Base-by-base conservation (phyloP, 1,139 yeast genomes). In the Hemisphaericaspora subhashii region DNA sequence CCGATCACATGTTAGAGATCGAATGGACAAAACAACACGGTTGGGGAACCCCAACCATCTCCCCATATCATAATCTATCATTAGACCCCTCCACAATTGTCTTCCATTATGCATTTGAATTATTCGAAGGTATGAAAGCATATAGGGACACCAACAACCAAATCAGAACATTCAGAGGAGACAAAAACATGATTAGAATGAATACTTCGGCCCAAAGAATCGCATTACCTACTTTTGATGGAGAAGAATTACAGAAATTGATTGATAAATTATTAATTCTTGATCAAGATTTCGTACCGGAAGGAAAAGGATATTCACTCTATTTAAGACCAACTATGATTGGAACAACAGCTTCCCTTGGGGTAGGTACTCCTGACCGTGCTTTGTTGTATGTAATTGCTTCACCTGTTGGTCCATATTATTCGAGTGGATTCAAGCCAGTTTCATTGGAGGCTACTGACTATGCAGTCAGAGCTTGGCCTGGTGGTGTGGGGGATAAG, bases 391-490 rank as follows among this genome's bases (percentile, higher is more conserved):
- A 66, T 61, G 88, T 89, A 37, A 89, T 92, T 64, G 86, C 89
- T 25, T 86, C 95, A 11, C 98, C 98, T 13, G 98, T 90, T 22
- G 98, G 98, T 21, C 97, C 98, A 23, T 86, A 86, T 71, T 82
- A 80, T 61, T 79, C 84, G 51, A 81, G 95, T 16, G 97, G 96
- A 9, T 90, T 90, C 79, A 88, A 89, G 67, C 96, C 98, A 21
- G 96, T 92, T 33, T 74, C 81, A 43, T 74, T 92, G 46, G 96
- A 90, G 68, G 98, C 98, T 48, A 88, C 96, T 24, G 95, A 87
- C 60, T 81, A 86, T 52, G 95, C 95, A 33, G 92, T 90, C 17
- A 83, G 98, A 68, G 97, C 98, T n/a, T 92, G 98, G 98, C 98
- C 98, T 54, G 97, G 97, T 55, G 98, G 98, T 60, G 89, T 83